Conservation (phyloP, 257 asterid species). For the Leonotis leonurus region DNA sequence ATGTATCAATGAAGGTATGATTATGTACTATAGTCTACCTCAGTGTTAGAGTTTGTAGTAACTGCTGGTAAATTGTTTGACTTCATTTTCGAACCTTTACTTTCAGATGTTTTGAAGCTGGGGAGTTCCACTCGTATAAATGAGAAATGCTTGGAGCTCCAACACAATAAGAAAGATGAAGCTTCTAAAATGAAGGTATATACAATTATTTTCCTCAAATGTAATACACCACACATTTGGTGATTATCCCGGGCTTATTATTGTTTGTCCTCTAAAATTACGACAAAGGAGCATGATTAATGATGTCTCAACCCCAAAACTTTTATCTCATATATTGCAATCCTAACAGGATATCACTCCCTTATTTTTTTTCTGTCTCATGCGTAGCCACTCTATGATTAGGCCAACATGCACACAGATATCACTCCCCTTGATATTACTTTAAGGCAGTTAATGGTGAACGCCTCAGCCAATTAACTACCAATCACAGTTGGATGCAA, state of each 20-base stretch:
- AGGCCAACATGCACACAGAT: too few species aligned
- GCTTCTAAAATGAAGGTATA: slow-evolving; percentile 67
- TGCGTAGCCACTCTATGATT: too few species aligned
- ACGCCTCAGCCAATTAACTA: background rate
- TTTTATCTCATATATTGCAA: background rate
- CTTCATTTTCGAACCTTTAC: slow-evolving; percentile 16
- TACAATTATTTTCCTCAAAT: slow-evolving; percentile 5
- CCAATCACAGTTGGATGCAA: background rate
- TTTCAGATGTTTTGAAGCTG: slow-evolving; percentile 66
- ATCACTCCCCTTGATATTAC: background rate
- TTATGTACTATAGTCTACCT: background rate
- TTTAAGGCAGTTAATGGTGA: background rate
- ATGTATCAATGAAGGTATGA: slow-evolving; percentile 86
- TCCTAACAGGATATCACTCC: background rate
- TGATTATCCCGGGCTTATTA: background rate
- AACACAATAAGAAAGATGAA: slow-evolving; percentile 51
- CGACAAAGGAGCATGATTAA: background rate
- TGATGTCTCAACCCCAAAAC: background rate
- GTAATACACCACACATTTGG: background rate
- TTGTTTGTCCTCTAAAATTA: background rate
- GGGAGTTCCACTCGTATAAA: slow-evolving; percentile 65
- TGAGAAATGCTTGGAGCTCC: slow-evolving; percentile 93
- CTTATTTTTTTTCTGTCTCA: too few species aligned
- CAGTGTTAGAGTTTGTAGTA: background rate
- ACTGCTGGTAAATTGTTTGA: background rate